Conservation (phyloP, 352 stramenopile species). For the Pythium guiyangense region DNA sequence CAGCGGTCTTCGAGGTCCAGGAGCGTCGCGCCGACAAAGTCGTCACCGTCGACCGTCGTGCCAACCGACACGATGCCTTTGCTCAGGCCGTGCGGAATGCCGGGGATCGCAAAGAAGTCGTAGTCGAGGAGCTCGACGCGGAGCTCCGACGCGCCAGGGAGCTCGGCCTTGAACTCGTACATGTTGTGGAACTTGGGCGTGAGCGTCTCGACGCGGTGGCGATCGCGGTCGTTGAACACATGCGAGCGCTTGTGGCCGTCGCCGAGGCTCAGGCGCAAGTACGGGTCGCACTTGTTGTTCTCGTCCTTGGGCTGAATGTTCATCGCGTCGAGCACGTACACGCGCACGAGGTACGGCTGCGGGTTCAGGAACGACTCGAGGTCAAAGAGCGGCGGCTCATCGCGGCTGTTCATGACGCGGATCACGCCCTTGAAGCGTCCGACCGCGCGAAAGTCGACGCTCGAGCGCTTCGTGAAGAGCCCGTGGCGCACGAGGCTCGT, state of each 20-base stretch:
- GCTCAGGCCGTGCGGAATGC: constrained; percentile 42
- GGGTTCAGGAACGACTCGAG: constrained; percentile 71
- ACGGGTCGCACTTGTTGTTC: constrained; percentile 84
- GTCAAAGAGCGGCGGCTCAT: constrained; percentile 72
- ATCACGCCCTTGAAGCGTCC: constrained; percentile 90
- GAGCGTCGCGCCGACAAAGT: constrained; percentile 89
- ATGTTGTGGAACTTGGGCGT: constrained; percentile 88
- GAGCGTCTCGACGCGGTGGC: constrained; percentile 69
- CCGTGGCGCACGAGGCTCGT: constrained; percentile 32
- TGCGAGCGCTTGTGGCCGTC: constrained; percentile 58
- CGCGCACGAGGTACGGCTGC: constrained; percentile 73
- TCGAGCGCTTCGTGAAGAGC: constrained; percentile 22
- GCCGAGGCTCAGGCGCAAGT: constrained; percentile 77
- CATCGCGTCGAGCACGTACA: constrained; percentile 85
- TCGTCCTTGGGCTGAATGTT: constrained; percentile 80
- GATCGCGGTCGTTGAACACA: constrained; percentile 79
- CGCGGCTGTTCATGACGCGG: constrained; percentile 63
- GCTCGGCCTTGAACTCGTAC: constrained; percentile 87
- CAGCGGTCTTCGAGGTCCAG: constrained; percentile 93
- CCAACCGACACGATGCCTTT: constrained; percentile 43
- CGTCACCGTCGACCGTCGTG: constrained; percentile 59
- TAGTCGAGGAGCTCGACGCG: constrained; percentile 69
- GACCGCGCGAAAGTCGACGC: constrained; percentile 45
- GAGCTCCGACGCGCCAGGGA: constrained; percentile 74
- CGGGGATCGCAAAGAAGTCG: constrained; percentile 65